Percentiles rank a stretch among this genome's conserved stretches.
These are phyloP conservation scores for Thuja plicata DNA, from an alignment of 83 land plant genomes.

Conservation along the genomic window DNA sequence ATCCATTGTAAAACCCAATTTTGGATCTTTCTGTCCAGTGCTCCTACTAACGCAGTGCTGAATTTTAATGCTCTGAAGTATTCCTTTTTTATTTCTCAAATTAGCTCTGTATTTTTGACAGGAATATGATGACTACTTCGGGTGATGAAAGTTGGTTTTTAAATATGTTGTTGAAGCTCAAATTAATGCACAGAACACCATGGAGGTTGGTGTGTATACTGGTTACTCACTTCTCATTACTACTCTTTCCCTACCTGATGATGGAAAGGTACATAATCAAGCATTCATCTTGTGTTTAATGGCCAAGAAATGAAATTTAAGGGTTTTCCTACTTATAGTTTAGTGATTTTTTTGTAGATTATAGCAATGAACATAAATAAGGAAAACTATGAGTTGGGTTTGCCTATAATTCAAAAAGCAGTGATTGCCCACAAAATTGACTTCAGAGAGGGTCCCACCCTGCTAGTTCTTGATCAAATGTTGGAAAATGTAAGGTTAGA, in stretches of 20 bases:
- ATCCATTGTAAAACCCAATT: constrained; percentile 27
- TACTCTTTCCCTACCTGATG: constrained; percentile 90
- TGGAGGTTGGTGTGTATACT: constrained; percentile 92
- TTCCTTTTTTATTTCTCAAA: neutral
- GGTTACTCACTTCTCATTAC: constrained; percentile 95
- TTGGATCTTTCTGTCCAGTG: neutral
- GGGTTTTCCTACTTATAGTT: neutral
- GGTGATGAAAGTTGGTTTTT: constrained; percentile 90
- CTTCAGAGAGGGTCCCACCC: constrained; percentile 86
- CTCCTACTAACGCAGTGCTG: too few species aligned
- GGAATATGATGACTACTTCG: constrained; percentile 89
- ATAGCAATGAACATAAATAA: constrained; percentile 90
- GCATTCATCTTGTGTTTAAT: neutral
- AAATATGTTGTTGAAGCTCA: constrained; percentile 74
- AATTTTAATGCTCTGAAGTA: neutral
- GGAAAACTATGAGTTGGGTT: constrained; percentile 76
- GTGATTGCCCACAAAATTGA: constrained; percentile 97
- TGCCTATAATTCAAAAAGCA: constrained; percentile 78
- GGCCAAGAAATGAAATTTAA: neutral
- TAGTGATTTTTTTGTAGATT: constrained; percentile 40
- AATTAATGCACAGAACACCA: constrained; percentile 88
- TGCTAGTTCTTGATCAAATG: constrained; percentile 74
- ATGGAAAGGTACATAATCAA: constrained; percentile 61
- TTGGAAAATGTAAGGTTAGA: constrained; percentile 54
- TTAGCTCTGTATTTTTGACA: constrained; percentile 15